Base-by-base conservation (phyloP, 768 basidiomycete species). In the Glaciozyma antarctica region DNA sequence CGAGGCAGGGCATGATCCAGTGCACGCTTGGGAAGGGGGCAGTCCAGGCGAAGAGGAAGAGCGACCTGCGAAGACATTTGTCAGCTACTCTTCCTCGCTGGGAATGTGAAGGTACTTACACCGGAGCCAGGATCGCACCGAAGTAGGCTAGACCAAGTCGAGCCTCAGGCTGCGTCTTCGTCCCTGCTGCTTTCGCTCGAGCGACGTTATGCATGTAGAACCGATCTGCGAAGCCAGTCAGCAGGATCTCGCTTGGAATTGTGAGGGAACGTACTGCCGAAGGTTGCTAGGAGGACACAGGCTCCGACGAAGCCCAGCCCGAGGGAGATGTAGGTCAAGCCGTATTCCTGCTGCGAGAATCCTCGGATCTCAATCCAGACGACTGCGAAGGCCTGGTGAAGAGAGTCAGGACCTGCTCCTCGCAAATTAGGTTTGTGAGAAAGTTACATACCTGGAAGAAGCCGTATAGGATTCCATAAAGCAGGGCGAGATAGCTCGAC, bases 381-480 rank as follows among this genome's bases (percentile, higher is more conserved):
- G 34, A 71, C 54, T 0, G 64, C 44, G 58, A 68, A 65, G 1
- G 62, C 70, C 58, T 58, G 22, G 13, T 10, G 13, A 15, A 41
- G 38, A 41, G 13, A 41, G 2, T 41, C 38, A 41, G 38, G 38
- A 41, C 38, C 10, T 41, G 7, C 12, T 41, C 38, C n/a, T n/a
- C n/a, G n/a, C n/a, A n/a, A n/a, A n/a, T n/a, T n/a, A n/a, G n/a
- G n/a, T n/a, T n/a, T n/a, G n/a, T n/a, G n/a, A n/a, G n/a, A n/a
- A n/a, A n/a, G n/a, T n/a, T n/a, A n/a, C n/a, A n/a, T 13, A 67
- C 66, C 19, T 65, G 53, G 64, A 71, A 71, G 53, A 68, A 65
- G 24, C 61, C 70, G 45, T 71, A 71, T 1, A 58, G 56, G 24
- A 41, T 43, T 5, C 61, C 67, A 47, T 71, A 71, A 3, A 71